Conservation (phyloP, 805 yeast genomes). For the Candida silvicultrix region DNA sequence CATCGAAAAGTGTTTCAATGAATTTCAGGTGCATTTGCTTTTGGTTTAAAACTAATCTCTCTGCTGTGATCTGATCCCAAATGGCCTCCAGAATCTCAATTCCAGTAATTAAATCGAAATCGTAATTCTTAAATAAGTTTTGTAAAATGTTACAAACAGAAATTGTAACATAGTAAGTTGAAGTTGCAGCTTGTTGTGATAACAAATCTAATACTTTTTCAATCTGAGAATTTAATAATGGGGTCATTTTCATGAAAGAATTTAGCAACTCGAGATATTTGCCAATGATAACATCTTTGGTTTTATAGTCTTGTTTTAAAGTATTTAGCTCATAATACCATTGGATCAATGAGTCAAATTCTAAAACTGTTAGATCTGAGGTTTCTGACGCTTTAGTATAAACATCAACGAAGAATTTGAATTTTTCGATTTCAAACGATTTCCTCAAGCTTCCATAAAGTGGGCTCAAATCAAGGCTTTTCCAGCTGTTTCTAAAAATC, state of each 20-base stretch:
- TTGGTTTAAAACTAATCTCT: conserved; percentile 60
- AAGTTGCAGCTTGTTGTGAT: conserved; percentile 9
- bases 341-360: conserved; percentile 9
- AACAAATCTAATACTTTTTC: conserved; percentile 11
- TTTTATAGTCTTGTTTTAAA: conserved; percentile 16
- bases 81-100: conserved; percentile 33
- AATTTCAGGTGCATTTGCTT: conserved; percentile 52
- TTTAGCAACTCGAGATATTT: conserved; percentile 20
- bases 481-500: conserved; percentile 25
- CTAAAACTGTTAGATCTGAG: conserved; percentile 5
- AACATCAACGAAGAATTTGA: conserved; percentile 23
- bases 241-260: conserved; percentile 13
- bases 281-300: conserved; percentile 24
- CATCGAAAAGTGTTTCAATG: conserved; percentile 44
- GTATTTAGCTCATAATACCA: conserved; percentile 1
- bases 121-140: conserved; percentile 12
- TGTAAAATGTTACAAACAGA: conserved; percentile 12
- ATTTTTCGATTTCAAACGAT: conserved; percentile 18
- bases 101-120: conserved; percentile 19
- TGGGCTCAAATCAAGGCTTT: conserved; percentile 10
- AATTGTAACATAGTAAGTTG: conserved; percentile 7
- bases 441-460: conserved; percentile 11
- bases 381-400: conserved; percentile 14
- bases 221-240: conserved; percentile 15
- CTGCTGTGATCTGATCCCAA: conserved; percentile 54